Evolutionary conservation across 2,329 filamentous ascomycete genomes (phyloP).

Genomic region (Thielaviopsis musarum): DNA sequence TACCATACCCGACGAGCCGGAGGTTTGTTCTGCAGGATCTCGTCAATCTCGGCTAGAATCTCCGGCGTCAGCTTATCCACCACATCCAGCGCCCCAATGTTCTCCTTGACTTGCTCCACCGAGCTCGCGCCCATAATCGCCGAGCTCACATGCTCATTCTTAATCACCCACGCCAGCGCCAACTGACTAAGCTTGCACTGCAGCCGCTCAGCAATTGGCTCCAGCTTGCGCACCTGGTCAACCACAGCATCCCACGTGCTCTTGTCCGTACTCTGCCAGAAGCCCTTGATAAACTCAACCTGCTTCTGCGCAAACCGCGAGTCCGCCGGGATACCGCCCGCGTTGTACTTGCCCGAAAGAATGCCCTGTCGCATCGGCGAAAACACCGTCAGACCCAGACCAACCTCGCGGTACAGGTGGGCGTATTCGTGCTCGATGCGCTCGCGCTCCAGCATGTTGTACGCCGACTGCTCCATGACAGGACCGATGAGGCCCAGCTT

Average conservation of each 20-base stretch:
- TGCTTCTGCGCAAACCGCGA: constrained; percentile 40
- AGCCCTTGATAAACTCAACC: constrained; percentile 38
- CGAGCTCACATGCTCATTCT: constrained; percentile 43
- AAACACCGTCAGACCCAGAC: constrained; percentile 46
- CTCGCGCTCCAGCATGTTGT: constrained; percentile 45
- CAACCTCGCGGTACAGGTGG: constrained; percentile 41
- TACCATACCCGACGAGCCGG: constrained; percentile 19
- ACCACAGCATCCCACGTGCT: constrained; percentile 39
- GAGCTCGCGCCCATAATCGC: constrained; percentile 44
- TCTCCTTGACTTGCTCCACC: constrained; percentile 42
- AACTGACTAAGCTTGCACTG: constrained; percentile 39
- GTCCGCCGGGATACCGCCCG: constrained; percentile 37
- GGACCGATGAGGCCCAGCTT: constrained; percentile 44
- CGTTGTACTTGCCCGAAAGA: constrained; percentile 50
- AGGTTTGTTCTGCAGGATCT: constrained; percentile 41
- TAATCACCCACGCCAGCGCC: constrained; percentile 45
- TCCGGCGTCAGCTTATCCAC: constrained; percentile 41
- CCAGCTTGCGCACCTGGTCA: constrained; percentile 39
- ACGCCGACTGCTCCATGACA: constrained; percentile 48
- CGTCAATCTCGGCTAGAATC: constrained; percentile 42
- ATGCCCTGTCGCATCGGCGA: constrained; percentile 41
- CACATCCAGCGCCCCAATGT: constrained; percentile 33
- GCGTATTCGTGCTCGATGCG: constrained; percentile 48
- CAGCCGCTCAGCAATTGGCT: constrained; percentile 47
- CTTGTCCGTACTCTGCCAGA: constrained; percentile 32